Conservation (phyloP, 768 basidiomycete genomes). For the Hypholoma sublateritium region DNA sequence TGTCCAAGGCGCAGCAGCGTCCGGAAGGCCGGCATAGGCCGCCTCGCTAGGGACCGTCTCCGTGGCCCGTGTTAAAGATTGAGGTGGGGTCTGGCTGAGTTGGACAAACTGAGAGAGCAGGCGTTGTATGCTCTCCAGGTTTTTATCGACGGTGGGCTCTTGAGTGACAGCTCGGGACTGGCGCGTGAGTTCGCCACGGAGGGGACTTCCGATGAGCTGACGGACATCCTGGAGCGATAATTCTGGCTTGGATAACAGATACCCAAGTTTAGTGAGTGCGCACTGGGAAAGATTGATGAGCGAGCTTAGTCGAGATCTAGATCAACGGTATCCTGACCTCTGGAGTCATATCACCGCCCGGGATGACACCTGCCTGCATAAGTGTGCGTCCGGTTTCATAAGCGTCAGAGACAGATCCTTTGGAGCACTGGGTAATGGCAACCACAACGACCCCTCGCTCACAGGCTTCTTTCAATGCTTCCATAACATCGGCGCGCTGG, state of each 20-base stretch:
- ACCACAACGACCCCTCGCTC: slow-evolving; percentile 85
- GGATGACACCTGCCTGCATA: slow-evolving; percentile 71
- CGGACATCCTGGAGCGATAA: slow-evolving; percentile 69
- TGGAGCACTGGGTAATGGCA: slow-evolving; percentile 88
- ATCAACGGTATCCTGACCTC: slow-evolving; percentile 50
- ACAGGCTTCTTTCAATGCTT: slow-evolving; percentile 79
- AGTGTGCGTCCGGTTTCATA: slow-evolving; percentile 80
- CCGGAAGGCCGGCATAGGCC: slow-evolving; percentile 19
- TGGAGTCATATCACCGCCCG: slow-evolving; percentile 94
- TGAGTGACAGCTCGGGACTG: slow-evolving; percentile 41
- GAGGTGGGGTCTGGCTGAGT: slow-evolving; percentile 42
- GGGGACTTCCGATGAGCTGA: slow-evolving; percentile 68
- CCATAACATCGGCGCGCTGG: slow-evolving; percentile 70
- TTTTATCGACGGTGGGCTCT: slow-evolving; percentile 44
- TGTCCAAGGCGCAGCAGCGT: slow-evolving; percentile 68
- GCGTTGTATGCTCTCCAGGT: slow-evolving; percentile 60
- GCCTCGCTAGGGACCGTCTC: slow-evolving; percentile 16
- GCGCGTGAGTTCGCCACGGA: slow-evolving; percentile 87
- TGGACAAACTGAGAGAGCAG: slow-evolving; percentile 70
- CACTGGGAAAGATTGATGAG: slow-evolving; percentile 51
- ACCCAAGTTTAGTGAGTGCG: slow-evolving; percentile 86
- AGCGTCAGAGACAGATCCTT: slow-evolving; percentile 81
- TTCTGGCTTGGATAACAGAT: slow-evolving; percentile 85
- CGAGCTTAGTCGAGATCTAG: background rate
- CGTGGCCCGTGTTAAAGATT: slow-evolving; percentile 31